Conservation (phyloP, 352 stramenopile genomes). For the Phytophthora citrophthora region DNA sequence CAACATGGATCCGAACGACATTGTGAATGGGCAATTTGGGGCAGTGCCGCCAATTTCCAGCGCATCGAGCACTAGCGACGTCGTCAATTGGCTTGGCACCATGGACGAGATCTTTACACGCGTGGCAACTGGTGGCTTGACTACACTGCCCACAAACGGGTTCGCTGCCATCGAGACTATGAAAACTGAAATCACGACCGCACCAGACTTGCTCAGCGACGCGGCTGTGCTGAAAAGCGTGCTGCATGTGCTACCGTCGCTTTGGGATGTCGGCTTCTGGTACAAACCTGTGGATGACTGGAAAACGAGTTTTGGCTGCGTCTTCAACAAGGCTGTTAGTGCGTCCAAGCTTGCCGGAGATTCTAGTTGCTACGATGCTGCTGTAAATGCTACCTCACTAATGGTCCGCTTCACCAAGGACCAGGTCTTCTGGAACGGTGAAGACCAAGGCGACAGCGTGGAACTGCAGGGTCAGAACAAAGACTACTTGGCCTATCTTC, state of each 20-base stretch:
- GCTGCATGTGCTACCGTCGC: slow-evolving; percentile 43
- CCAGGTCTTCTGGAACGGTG: slow-evolving; percentile 54
- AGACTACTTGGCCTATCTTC: slow-evolving; percentile 46
- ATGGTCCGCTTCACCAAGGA: slow-evolving; percentile 79
- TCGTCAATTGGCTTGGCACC: slow-evolving; percentile 38
- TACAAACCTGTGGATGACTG: slow-evolving; percentile 49
- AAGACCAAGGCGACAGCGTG: slow-evolving; percentile 39
- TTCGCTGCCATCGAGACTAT: slow-evolving; percentile 46
- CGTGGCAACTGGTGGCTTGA: slow-evolving; percentile 48
- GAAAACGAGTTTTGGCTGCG: slow-evolving; percentile 35
- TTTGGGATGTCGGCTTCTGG: slow-evolving; percentile 65
- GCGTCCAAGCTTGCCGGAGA: slow-evolving; percentile 29
- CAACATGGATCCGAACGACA: slow-evolving; percentile 30
- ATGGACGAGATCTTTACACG: slow-evolving; percentile 54
- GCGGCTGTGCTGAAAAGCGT: slow-evolving; percentile 35
- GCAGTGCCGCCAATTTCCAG: slow-evolving; percentile 38
- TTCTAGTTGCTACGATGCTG: slow-evolving; percentile 34
- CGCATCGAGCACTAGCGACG: slow-evolving; percentile 17
- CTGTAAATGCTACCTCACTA: slow-evolving; percentile 58
- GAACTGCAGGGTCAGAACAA: slow-evolving; percentile 29
- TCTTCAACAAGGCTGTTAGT: slow-evolving; percentile 38
- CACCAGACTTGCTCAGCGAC: slow-evolving; percentile 31
- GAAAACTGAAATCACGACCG: slow-evolving; percentile 29
- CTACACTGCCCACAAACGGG: slow-evolving; percentile 40
- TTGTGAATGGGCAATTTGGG: slow-evolving; percentile 43